Conservation (phyloP, 78 protist genomes). For the Dictyostelium purpureum region DNA sequence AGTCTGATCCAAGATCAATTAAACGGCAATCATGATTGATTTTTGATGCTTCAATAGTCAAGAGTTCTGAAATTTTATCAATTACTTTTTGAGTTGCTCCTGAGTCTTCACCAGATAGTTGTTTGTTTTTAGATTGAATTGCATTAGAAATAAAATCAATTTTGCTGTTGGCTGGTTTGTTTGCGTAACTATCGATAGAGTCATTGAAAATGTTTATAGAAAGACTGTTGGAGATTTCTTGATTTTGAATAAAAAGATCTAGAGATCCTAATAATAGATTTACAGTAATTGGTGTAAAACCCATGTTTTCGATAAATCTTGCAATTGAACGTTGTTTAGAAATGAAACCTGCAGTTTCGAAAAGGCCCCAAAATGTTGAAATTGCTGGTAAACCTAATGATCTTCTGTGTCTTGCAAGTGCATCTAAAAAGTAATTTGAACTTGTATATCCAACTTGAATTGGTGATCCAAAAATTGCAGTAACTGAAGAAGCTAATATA, state of each 20-base stretch:
- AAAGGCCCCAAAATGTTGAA: conserved; percentile 60
- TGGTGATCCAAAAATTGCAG: conserved; percentile 26
- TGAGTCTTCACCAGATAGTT: no score
- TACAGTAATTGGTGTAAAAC: not conserved
- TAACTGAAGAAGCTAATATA: conserved; percentile 71
- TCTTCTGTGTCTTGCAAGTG: conserved; percentile 45
- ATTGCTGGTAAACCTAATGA: conserved; percentile 35
- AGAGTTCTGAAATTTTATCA: not conserved
- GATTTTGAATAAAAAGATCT: conserved; percentile 4
- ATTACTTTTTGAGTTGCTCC: no score
- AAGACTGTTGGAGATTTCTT: not conserved
- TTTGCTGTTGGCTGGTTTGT: no score
- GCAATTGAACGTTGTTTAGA: conserved; percentile 16
- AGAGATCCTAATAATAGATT: conserved; percentile 12
- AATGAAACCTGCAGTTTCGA: conserved; percentile 25
- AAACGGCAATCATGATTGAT: not conserved
- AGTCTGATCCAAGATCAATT: conserved; percentile 19
- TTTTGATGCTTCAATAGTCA: conserved; percentile 4
- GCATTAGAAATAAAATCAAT: no score
- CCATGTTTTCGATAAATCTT: not conserved
- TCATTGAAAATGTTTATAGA: not conserved
- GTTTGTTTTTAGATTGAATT: no score
- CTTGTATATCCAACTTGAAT: conserved; percentile 79
- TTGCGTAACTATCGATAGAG: no score
- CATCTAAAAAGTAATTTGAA: conserved; percentile 80